Conservation (phyloP, 441 rosid genomes). For the Populus tomentosa region DNA sequence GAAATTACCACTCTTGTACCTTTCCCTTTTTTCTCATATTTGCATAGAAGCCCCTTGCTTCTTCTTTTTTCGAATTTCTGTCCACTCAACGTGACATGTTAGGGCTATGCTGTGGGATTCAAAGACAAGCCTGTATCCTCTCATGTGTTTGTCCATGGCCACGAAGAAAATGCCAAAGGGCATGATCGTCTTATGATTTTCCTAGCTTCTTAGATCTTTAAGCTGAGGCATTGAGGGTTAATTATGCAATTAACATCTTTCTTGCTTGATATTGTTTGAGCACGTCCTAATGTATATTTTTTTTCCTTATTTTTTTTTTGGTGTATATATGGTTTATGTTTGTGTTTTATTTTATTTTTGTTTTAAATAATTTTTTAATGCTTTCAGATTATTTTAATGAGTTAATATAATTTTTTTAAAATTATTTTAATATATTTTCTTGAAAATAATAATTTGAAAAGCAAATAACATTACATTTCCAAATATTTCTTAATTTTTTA, state of each 20-base stretch:
- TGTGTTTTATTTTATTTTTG: no score
- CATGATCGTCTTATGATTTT: background rate
- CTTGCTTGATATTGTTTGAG: no score
- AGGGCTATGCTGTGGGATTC: background rate
- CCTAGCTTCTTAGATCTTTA: no score
- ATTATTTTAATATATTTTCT: no score
- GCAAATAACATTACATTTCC: fast-evolving
- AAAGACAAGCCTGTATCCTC: slow-evolving; percentile 8
- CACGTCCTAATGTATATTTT: no score
- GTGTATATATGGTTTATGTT: fast-evolving
- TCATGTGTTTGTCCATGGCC: background rate
- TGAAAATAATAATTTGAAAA: no score
- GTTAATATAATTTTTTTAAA: no score
- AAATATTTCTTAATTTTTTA: no score
- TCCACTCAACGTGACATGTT: slow-evolving; percentile 1
- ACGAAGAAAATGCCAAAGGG: background rate
- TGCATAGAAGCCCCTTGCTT: background rate
- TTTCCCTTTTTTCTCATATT: slow-evolving; percentile 6
- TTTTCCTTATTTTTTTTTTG: no score
- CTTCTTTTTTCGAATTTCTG: background rate
- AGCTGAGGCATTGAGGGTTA: no score
- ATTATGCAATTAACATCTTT: no score
- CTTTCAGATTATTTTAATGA: fast-evolving
- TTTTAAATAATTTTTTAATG: no score
- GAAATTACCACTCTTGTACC: slow-evolving; percentile 14